phyloP scores from a whole-genome alignment of 1,284 basidiomycete genomes.

The Laetiporus sulphureus region DNA sequence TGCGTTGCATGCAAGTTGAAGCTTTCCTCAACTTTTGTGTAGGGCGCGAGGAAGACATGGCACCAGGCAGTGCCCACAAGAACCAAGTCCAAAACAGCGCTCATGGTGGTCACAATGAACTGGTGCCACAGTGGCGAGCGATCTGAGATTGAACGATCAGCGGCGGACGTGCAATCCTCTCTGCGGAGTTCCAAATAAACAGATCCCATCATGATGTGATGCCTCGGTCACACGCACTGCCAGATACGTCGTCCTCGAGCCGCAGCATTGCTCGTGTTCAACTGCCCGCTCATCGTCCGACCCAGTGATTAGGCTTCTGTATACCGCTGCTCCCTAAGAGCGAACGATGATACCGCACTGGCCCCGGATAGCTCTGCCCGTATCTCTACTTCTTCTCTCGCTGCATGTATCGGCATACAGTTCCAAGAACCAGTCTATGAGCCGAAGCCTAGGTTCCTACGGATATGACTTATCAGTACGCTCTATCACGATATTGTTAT shows the following conservation, averaged over 20 bases:
- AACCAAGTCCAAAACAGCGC: constrained; percentile 42
- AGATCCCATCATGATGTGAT: too few species aligned
- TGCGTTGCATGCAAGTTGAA: constrained; percentile 93
- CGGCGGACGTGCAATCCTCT: too few species aligned
- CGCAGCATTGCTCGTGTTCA: too few species aligned
- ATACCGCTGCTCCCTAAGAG: too few species aligned
- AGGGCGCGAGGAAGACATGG: constrained; percentile 78
- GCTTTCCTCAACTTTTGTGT: constrained; percentile 96
- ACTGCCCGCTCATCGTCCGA: too few species aligned
- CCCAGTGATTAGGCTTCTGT: too few species aligned
- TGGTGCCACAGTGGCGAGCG: not conserved
- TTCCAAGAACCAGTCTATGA: constrained; percentile 1
- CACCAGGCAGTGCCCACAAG: constrained; percentile 50
- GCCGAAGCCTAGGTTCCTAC: constrained; percentile 2
- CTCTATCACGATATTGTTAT: not conserved
- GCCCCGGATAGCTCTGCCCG: too few species aligned
- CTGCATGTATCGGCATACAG: constrained; percentile 1
- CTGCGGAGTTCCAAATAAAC: too few species aligned
- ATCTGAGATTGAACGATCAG: not conserved
- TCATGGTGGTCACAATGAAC: constrained; percentile 21
- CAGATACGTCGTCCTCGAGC: too few species aligned
- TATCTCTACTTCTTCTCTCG: not conserved
- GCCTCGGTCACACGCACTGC: too few species aligned
- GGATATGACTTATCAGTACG: constrained; percentile 9
- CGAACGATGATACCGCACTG: too few species aligned